Conservation (phyloP, 2,329 filamentous ascomycete genomes). For the Nectriaceae sp. region DNA sequence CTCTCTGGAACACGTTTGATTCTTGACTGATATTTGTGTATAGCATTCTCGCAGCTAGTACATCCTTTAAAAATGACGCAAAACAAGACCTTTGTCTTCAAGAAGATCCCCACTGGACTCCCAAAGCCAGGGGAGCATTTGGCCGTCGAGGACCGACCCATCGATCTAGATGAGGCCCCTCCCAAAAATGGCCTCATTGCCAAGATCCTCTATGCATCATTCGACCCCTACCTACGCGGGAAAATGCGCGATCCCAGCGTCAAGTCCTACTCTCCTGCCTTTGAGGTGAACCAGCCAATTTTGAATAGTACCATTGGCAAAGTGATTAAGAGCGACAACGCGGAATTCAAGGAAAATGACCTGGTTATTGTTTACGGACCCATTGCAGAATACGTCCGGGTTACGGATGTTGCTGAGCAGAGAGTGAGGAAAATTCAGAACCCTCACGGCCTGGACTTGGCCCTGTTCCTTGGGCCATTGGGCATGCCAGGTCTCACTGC, state of each 20-base stretch:
- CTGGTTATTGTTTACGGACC: conserved; percentile 58
- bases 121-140: conserved; percentile 74
- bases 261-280: conserved; percentile 61
- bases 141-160: conserved; percentile 62
- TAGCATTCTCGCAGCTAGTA: too few relatives aligned
- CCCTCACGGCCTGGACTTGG: conserved; percentile 65
- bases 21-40: too few relatives aligned
- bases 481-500: conserved; percentile 65
- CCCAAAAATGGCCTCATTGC: conserved; percentile 68
- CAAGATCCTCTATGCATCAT: conserved; percentile 73
- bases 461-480: conserved; percentile 72
- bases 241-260: conserved; percentile 67
- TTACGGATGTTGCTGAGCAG: conserved; percentile 48
- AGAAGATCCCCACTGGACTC: conserved; percentile 63
- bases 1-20: too few relatives aligned
- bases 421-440: conserved; percentile 61
- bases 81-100: too few relatives aligned
- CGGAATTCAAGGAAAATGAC: conserved; percentile 67
- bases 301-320: conserved; percentile 64
- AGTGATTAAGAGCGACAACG: conserved; percentile 69
- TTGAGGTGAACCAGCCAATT: conserved; percentile 63
- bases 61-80: too few relatives aligned
- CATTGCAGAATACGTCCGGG: conserved; percentile 68
- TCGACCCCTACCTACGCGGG: conserved; percentile 84
- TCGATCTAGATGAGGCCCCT: conserved; percentile 63